Base-by-base conservation (phyloP, 2,329 filamentous ascomycete species). In the Mariannaea sp. region DNA sequence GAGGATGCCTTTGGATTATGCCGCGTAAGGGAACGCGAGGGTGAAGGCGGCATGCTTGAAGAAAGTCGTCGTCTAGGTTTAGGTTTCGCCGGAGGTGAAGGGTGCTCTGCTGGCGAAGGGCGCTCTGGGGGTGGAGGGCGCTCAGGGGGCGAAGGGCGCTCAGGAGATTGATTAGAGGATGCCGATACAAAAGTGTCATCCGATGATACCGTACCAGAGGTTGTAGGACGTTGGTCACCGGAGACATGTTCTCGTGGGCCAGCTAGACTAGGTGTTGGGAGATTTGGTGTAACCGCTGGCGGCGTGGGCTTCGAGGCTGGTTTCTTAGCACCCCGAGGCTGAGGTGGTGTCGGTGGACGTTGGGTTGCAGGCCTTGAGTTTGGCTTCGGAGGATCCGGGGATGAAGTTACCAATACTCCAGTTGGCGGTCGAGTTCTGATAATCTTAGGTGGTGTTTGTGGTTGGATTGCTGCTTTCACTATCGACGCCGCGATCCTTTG, bases 111-210 rank as follows among this genome's bases (percentile, higher is more conserved):
- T n/a, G n/a, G 67, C 4, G 71, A 70, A 10, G 59, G 50, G 9
- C 64, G 60, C 38, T 62, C 55, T 10, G 68, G 65, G 16, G 73
- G 70, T 45, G 68, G 70, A 7, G 59, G 50, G 9, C 64, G 60
- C 38, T 62, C 55, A 12, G 68, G 65, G 16, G 73, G 67, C 4
- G 71, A 70, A 10, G 59, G 50, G 9, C 64, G 60, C 38, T 62
- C 55, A 12, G 68, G 65, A 16, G 73, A 70, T 45, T 68, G 70
- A 7, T 61, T 65, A 16, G 73, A 76, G 2, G 73, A 75, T 24
- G 72, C 74, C 63, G 68, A 70, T 12, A 70, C 76, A 57, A 80
- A 80, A 1, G 74, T 78, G 48, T 80, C 77, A 56, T 77, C 65
- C 3, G 77, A 79, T 4, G 74, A 77, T 5, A 60, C 65, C 3